Conservation (phyloP, 202 grass and related monocot genomes). For the Bolboschoenoplectus hybrid region DNA sequence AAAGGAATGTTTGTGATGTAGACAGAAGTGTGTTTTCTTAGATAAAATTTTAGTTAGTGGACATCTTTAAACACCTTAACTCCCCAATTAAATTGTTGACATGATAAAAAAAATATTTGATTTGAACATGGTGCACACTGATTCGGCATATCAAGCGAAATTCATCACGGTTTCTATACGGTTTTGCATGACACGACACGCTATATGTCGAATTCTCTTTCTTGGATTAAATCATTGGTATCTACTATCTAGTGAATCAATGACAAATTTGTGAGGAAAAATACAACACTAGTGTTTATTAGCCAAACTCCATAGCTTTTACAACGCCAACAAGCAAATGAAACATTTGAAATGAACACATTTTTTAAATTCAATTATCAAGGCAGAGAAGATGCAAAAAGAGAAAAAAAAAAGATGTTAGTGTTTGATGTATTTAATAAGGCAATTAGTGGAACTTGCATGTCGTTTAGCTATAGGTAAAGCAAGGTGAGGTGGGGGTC, state of each 20-base stretch:
- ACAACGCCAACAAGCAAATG: conserved; percentile 13
- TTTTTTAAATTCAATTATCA: conserved; percentile 18
- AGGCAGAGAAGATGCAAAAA: conserved; percentile 25
- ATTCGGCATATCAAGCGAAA: conserved; percentile 28
- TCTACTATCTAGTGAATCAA: background rate
- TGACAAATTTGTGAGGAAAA: background rate
- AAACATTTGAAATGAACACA: background rate
- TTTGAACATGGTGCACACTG: conserved; percentile 26
- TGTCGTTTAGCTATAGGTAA: conserved; percentile 42
- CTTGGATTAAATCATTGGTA: background rate
- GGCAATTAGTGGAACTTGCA: conserved; percentile 32
- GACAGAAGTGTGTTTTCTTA: conserved; percentile 52
- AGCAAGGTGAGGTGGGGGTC: conserved; percentile 34
- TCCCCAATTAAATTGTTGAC: background rate
- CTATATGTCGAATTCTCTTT: conserved; percentile 18
- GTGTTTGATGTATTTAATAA: conserved; percentile 27
- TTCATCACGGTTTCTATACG: conserved; percentile 12
- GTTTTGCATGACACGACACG: conserved; percentile 18
- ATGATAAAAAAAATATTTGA: conserved; percentile 16
- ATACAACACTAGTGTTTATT: conserved; percentile 5
- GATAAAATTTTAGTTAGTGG: conserved; percentile 39
- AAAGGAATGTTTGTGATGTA: conserved; percentile 69
- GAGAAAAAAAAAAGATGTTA: background rate
- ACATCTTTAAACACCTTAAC: conserved; percentile 39
- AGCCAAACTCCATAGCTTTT: conserved; percentile 23